phyloP scores from a whole-genome alignment of 495 filamentous ascomycete genomes.

The Symbiotaphrina buchneri region DNA sequence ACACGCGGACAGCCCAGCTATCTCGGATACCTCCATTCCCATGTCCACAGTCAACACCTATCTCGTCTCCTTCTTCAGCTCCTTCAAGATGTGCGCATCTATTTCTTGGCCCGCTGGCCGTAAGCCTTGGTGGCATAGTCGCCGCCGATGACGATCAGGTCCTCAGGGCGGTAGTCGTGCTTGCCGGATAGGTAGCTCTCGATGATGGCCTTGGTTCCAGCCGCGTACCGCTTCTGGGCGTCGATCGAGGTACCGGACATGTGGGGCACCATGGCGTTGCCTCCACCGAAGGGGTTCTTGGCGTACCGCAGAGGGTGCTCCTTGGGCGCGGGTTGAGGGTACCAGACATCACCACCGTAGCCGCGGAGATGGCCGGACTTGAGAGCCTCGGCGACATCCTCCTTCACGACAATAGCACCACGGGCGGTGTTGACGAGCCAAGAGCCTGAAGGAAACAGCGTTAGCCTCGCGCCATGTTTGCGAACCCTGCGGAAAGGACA shows the following conservation, averaged over 20 bases:
- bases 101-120: slow-evolving; percentile 47
- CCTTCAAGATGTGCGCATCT: no score
- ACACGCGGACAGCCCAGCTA: no score
- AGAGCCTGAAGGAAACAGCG: slow-evolving; percentile 28
- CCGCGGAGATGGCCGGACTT: slow-evolving; percentile 85
- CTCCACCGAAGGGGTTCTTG: slow-evolving; percentile 84
- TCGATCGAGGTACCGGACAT: slow-evolving; percentile 96
- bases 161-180: slow-evolving; percentile 71
- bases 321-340: slow-evolving; percentile 81
- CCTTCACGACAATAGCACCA: slow-evolving; percentile 97
- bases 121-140: slow-evolving; percentile 95
- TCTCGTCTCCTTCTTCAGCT: no score
- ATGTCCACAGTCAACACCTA: no score
- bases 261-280: slow-evolving; percentile 96
- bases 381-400: slow-evolving; percentile 89
- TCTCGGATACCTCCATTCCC: no score
- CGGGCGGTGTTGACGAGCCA: slow-evolving; percentile 98
- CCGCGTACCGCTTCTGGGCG: slow-evolving; percentile 86
- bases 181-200: slow-evolving; percentile 73
- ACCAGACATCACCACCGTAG: slow-evolving; percentile 92
- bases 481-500: slow-evolving; percentile 6
- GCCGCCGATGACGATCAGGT: slow-evolving; percentile 78
- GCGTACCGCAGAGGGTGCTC: slow-evolving; percentile 88
- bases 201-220: slow-evolving; percentile 73
- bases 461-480: background rate